Percentiles rank a stretch among this genome's conserved stretches.
These are phyloP conservation scores for Coleophoma crateriformis DNA, from an alignment of 2,329 filamentous ascomycete species.

Conservation along the genomic window DNA sequence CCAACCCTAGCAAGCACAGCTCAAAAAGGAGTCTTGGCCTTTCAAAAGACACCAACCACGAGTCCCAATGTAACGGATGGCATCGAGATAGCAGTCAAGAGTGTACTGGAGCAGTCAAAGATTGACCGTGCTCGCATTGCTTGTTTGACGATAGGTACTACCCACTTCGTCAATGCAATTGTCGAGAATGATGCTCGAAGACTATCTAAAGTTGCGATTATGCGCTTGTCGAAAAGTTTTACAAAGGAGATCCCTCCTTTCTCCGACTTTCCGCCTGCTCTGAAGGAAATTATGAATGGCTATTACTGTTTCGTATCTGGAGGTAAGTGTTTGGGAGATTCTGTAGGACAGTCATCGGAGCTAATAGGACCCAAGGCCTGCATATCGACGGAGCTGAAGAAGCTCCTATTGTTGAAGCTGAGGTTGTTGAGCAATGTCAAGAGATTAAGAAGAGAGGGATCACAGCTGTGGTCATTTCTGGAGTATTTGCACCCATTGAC, in stretches of 20 bases:
- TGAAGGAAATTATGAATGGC: slow-evolving; percentile 41
- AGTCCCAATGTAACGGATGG: slow-evolving; percentile 27
- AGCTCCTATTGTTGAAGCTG: slow-evolving; percentile 33
- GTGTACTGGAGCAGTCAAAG: slow-evolving; percentile 12
- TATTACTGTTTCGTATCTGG: slow-evolving; percentile 42
- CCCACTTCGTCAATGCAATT: slow-evolving; percentile 43
- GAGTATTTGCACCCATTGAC: slow-evolving; percentile 53
- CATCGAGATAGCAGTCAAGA: slow-evolving; percentile 14
- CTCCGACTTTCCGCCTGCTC: slow-evolving; percentile 36
- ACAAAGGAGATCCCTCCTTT: slow-evolving; percentile 41
- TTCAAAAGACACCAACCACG: slow-evolving; percentile 19
- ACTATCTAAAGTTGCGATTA: slow-evolving; percentile 41
- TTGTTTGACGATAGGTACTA: slow-evolving; percentile 25
- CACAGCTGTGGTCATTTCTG: slow-evolving; percentile 43
- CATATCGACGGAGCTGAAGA: slow-evolving; percentile 29
- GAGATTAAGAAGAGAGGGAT: slow-evolving; percentile 23
- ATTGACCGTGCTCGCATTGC: slow-evolving; percentile 10
- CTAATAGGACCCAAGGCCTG: slow-evolving; percentile 1
- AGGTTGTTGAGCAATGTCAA: slow-evolving; percentile 10
- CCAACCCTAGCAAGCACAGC: slow-evolving; percentile 13
- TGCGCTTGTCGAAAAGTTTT: slow-evolving; percentile 40
- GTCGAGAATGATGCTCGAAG: slow-evolving; percentile 40
- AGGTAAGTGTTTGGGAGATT: slow-evolving; percentile 18
- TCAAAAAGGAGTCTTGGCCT: slow-evolving; percentile 21
- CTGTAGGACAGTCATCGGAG: background rate